Percentiles rank a stretch among this genome's conserved stretches.
Evolutionary conservation across 2,329 filamentous ascomycete species (phyloP).

Genomic region (Penicillium sp.): DNA sequence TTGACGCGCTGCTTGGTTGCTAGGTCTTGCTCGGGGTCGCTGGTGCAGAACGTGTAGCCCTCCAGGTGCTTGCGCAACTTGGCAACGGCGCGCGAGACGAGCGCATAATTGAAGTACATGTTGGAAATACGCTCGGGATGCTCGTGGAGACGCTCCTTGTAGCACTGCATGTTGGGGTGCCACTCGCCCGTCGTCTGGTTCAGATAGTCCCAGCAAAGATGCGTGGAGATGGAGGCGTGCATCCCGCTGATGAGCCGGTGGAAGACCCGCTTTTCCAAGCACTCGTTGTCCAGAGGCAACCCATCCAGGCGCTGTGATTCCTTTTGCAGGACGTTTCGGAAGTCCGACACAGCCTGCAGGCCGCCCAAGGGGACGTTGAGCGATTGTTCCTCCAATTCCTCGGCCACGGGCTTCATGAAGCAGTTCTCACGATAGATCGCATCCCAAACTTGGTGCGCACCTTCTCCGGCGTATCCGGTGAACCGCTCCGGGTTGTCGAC

Average conservation of each 20-base stretch:
- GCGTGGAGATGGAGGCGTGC: slow-evolving; percentile 96
- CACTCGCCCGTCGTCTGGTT: slow-evolving; percentile 94
- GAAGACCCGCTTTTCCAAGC: slow-evolving; percentile 97
- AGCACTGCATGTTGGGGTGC: slow-evolving; percentile 88
- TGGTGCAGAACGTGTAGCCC: slow-evolving; percentile 88
- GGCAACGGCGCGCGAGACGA: slow-evolving; percentile 86
- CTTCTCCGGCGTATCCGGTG: slow-evolving; percentile 85
- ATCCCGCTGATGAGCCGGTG: slow-evolving; percentile 94
- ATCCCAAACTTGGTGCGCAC: slow-evolving; percentile 90
- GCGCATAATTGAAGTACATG: slow-evolving; percentile 97
- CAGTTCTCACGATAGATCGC: slow-evolving; percentile 97
- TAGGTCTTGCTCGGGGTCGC: slow-evolving; percentile 75
- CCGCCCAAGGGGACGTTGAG: slow-evolving; percentile 42
- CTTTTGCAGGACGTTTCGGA: slow-evolving; percentile 60
- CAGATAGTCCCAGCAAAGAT: slow-evolving; percentile 93
- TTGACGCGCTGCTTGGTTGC: slow-evolving; percentile 80
- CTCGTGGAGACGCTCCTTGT: slow-evolving; percentile 78
- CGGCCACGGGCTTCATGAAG: slow-evolving; percentile 61
- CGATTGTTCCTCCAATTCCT: slow-evolving; percentile 29
- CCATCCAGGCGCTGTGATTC: slow-evolving; percentile 52
- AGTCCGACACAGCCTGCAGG: slow-evolving; percentile 61
- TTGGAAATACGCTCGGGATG: slow-evolving; percentile 93
- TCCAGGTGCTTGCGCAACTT: slow-evolving; percentile 83
- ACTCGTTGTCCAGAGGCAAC: slow-evolving; percentile 83
- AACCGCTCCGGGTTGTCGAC: slow-evolving; percentile 93